Base-by-base conservation (phyloP, 2,329 filamentous ascomycete genomes). In the Alternaria ventricosa region DNA sequence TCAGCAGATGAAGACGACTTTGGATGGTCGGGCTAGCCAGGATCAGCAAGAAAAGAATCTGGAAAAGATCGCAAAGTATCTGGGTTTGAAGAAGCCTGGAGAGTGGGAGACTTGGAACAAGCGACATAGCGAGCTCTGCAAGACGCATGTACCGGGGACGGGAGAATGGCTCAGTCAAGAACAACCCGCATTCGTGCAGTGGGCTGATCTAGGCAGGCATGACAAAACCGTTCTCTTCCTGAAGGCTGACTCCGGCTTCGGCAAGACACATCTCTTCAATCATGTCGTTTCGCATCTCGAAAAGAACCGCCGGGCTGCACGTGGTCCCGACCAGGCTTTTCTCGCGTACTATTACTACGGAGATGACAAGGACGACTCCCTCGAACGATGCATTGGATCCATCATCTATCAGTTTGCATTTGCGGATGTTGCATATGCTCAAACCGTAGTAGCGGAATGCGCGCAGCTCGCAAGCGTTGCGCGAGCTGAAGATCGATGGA, bases 311-410 rank as follows among this genome's bases (percentile, higher is more conserved):
- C 27, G 33, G 12, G 8, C 15, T 51, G 15, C 51, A 8, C 33
- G 28, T 4, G 46, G 41, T 15, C 28, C 57, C 1, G 56, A 50
- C 2, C 57, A 43, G n/a, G 53, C 57, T 33, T 61, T 41, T 5
- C 10, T 70, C 12, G 61, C 64, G 1, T 70, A 70, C 47, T 70
- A 70, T 53, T 70, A 70, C 33, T 70, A 61, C 23, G 45, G 64
- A 5, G 68, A 63, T 5, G 66, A 67, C 1, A 67, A 63, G 33
- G 61, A 66, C 18, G 57, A 66, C 2, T 63, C 65, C 12, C 57
- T 70, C 3, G 67, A 70, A 15, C 43, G 47, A 11, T 70, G 63
- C 2, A 20, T 70, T 23, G 66, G 63, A 6, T 68, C 65, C 8
- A 64, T 68, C 46, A 61, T 70, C 23, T 68, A 66, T 20, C 67